Evolutionary conservation across 441 rosid genomes (phyloP).

Genomic region (Gossypium aridum): DNA sequence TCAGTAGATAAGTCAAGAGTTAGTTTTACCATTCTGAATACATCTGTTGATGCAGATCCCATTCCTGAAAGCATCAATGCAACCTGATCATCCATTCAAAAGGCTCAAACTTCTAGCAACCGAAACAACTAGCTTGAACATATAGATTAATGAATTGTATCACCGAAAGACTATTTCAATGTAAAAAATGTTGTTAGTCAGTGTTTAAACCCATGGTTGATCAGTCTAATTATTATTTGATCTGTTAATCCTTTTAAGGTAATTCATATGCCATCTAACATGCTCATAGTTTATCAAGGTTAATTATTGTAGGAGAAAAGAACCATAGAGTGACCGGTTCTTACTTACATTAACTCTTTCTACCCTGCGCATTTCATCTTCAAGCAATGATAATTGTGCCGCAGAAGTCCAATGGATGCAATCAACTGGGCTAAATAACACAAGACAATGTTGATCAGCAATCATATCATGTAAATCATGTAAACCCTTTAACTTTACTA

Average conservation of each 20-base stretch:
- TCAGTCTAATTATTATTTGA: not conserved
- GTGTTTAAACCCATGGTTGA: not conserved
- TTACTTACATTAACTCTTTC: slow-evolving; percentile 87
- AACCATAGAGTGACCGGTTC: not conserved
- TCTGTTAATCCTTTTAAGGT: not conserved
- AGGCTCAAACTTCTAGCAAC: slow-evolving; percentile 21
- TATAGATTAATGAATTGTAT: not conserved
- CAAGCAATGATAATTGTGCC: slow-evolving; percentile 84
- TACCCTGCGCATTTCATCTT: slow-evolving; percentile 93
- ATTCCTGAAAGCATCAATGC: slow-evolving; percentile 97
- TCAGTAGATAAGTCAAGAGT: not conserved
- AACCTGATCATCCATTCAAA: slow-evolving; percentile 53
- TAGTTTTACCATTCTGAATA: slow-evolving; percentile 75
- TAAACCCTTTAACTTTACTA: not conserved
- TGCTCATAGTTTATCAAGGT: not conserved
- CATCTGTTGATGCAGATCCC: slow-evolving; percentile 71
- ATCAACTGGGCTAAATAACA: slow-evolving; percentile 71
- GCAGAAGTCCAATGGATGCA: slow-evolving; percentile 95
- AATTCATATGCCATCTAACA: not conserved
- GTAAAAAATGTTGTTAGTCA: not conserved
- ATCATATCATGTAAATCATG: slow-evolving; percentile 1
- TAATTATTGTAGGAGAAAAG: not conserved
- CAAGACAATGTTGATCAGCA: slow-evolving; percentile 1
- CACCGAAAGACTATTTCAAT: not conserved
- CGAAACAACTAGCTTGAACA: slow-evolving; percentile 12